phyloP scores from a whole-genome alignment of 2,329 filamentous ascomycete species.

The Epichloe gansuensis region DNA sequence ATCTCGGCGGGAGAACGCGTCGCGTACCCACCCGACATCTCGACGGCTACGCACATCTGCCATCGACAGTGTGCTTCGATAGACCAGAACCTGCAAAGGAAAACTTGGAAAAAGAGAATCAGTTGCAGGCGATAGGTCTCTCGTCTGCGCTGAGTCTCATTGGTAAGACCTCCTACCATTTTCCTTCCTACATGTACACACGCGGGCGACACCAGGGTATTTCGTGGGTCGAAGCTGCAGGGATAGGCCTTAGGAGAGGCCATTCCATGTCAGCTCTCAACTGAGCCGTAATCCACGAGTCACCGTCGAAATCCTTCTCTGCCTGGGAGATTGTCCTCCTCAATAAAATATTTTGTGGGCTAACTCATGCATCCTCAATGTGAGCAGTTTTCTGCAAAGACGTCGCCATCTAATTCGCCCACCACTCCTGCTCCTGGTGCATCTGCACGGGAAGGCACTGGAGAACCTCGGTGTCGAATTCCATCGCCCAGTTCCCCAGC shows the following conservation, averaged over 20 bases:
- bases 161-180: constrained; percentile 28
- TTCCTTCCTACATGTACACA: background rate
- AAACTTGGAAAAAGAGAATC: constrained; percentile 31
- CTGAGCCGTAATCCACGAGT: background rate
- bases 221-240: background rate
- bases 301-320: background rate
- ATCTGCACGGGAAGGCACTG: constrained; percentile 44
- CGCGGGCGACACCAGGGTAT: background rate
- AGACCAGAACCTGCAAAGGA: constrained; percentile 12
- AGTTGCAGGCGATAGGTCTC: constrained; percentile 44
- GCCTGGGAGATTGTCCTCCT: background rate
- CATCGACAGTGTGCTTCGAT: constrained; percentile 10
- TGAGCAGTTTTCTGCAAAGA: constrained; percentile 33
- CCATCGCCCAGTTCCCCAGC: constrained; percentile 41
- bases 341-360: constrained; percentile 8
- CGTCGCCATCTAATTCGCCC: constrained; percentile 41
- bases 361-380: constrained; percentile 12
- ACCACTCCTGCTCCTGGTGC: constrained; percentile 46
- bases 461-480: constrained; percentile 23
- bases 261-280: background rate
- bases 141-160: constrained; percentile 53
- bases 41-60: constrained; percentile 9
- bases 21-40: constrained; percentile 14
- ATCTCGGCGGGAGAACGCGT: constrained; percentile 21
- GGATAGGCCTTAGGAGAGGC: background rate